A percentile compares a stretch with the other conserved stretches of the same genome.
Evolutionary conservation across 2,329 filamentous ascomycete species (phyloP).

Genomic region (Penicillium sp.): DNA sequence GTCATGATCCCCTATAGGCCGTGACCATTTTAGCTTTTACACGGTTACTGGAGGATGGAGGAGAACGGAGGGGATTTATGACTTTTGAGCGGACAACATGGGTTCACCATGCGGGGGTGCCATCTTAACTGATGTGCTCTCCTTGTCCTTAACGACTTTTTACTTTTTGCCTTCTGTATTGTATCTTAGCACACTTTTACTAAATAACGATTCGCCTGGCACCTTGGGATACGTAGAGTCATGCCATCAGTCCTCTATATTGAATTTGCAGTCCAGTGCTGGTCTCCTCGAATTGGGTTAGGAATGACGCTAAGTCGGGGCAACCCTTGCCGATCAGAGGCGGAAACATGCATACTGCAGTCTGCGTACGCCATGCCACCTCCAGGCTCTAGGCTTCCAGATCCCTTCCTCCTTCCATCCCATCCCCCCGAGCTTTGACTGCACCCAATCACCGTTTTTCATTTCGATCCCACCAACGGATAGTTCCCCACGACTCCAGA

Average conservation of each 20-base stretch:
- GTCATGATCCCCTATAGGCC: constrained; percentile 22
- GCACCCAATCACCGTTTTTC: too few relatives aligned
- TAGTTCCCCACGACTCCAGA: too few relatives aligned
- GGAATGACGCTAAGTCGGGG: constrained; percentile 21
- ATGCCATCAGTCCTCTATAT: neutral
- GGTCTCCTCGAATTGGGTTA: neutral
- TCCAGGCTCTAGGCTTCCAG: too few relatives aligned
- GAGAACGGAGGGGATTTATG: constrained; percentile 26
- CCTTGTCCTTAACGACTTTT: constrained; percentile 33
- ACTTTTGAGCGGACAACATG: constrained; percentile 25
- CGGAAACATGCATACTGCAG: too few relatives aligned
- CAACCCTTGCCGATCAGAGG: constrained; percentile 25
- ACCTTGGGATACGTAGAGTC: neutral
- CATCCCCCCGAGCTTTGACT: too few relatives aligned
- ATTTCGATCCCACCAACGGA: too few relatives aligned
- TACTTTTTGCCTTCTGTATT: constrained; percentile 38
- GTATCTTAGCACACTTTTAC: constrained; percentile 44
- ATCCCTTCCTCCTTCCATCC: too few relatives aligned
- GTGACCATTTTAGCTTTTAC: constrained; percentile 28
- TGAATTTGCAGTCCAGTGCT: neutral
- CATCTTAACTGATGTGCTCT: constrained; percentile 22
- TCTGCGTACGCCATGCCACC: too few relatives aligned
- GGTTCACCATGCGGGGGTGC: constrained; percentile 24
- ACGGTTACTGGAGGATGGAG: constrained; percentile 20
- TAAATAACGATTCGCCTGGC: constrained; percentile 34